phyloP scores from a whole-genome alignment of 768 basidiomycete species.

The Auriculariales sp. region DNA sequence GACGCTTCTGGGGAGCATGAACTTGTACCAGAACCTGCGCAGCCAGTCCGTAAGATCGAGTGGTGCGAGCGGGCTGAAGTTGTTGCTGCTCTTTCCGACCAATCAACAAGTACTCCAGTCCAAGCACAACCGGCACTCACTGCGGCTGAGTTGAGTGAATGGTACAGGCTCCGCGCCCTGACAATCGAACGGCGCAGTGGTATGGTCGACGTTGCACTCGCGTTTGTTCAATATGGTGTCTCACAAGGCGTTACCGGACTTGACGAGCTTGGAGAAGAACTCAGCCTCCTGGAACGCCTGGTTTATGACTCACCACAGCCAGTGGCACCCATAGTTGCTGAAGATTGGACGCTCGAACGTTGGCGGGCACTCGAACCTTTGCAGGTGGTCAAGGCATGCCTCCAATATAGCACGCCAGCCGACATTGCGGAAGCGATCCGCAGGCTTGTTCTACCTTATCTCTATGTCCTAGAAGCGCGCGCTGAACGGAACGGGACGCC shows the following conservation, averaged over 20 bases:
- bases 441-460: conserved; percentile 77
- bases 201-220: conserved; percentile 65
- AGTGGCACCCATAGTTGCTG: conserved; percentile 22
- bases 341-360: conserved; percentile 61
- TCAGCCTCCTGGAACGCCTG: conserved; percentile 71
- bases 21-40: conserved; percentile 21
- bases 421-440: conserved; percentile 54
- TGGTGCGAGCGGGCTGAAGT: conserved; percentile 40
- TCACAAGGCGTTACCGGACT: conserved; percentile 63
- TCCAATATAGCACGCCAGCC: conserved; percentile 51
- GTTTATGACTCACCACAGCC: conserved; percentile 65
- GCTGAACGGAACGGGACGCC: conserved; percentile 67
- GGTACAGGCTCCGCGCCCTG: conserved; percentile 63
- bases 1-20: conserved; percentile 27
- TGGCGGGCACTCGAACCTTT: conserved; percentile 61
- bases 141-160: conserved; percentile 39
- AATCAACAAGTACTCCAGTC: conserved; percentile 4
- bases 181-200: conserved; percentile 50
- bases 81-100: conserved; percentile 21
- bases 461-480: conserved; percentile 81
- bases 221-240: conserved; percentile 73
- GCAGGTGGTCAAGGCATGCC: conserved; percentile 59
- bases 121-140: conserved; percentile 21
- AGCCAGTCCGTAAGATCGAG: conserved; percentile 26
- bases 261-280: conserved; percentile 82